phyloP scores from a whole-genome alignment of 2,329 filamentous ascomycete species.

The Fusarium piperis region DNA sequence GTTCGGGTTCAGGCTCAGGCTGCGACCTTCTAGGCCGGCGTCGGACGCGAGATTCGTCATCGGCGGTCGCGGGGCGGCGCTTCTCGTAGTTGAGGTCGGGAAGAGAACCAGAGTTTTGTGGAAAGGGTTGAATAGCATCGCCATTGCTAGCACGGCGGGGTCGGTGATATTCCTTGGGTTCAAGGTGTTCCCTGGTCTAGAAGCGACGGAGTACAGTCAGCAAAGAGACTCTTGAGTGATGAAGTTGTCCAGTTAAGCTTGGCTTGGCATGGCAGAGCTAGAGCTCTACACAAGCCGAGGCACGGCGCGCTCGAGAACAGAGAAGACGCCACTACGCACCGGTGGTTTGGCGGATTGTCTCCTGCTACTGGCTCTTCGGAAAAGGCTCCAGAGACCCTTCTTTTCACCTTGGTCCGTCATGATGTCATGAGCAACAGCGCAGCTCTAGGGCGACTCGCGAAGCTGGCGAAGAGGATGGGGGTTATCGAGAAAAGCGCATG shows the following conservation, averaged over 20 bases:
- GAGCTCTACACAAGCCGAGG: constrained; percentile 9
- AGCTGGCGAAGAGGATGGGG: not conserved
- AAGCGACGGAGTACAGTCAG: constrained; percentile 10
- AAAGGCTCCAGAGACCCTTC: constrained; percentile 60
- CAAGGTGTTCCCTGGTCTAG: constrained; percentile 25
- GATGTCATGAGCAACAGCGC: constrained; percentile 34
- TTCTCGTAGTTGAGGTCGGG: constrained; percentile 41
- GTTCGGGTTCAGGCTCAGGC: constrained; percentile 40
- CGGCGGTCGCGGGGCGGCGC: constrained; percentile 28
- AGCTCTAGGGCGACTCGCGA: constrained; percentile 24
- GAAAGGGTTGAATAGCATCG: constrained; percentile 16
- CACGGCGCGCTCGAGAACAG: not conserved
- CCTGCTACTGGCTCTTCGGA: constrained; percentile 57
- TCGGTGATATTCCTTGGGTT: constrained; percentile 32
- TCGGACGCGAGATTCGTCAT: constrained; percentile 44
- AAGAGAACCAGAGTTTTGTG: constrained; percentile 50
- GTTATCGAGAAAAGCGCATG: constrained; percentile 2
- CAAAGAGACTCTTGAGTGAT: not conserved
- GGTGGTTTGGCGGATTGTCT: constrained; percentile 33
- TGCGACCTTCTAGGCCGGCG: constrained; percentile 56
- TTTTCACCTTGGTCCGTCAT: constrained; percentile 50
- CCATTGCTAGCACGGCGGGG: constrained; percentile 34
- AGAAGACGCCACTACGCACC: constrained; percentile 26
- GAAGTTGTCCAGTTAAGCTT: constrained; percentile 1
- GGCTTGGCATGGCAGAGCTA: constrained; percentile 18